Percentiles rank a stretch among this genome's conserved stretches.
Conservation (phyloP, 805 yeast genomes). For the Ogataea ganodermae region DNA sequence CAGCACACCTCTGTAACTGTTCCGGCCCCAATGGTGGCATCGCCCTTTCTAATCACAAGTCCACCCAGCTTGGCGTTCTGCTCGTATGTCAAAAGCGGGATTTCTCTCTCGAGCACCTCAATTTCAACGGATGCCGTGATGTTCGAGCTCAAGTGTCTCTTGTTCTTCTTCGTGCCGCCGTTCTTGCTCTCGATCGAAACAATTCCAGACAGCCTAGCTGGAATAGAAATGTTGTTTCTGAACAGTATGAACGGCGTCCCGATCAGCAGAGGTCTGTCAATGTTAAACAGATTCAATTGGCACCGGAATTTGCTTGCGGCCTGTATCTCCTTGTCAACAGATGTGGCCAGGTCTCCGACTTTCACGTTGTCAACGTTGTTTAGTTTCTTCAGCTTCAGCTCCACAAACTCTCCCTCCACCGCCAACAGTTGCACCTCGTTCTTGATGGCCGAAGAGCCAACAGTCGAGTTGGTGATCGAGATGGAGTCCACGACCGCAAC, state of each 20-base stretch:
- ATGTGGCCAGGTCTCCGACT: constrained; percentile 67
- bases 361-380: constrained; percentile 46
- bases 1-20: constrained; percentile 20
- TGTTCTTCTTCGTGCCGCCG: constrained; percentile 50
- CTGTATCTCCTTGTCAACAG: constrained; percentile 32
- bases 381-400: constrained; percentile 42
- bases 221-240: constrained; percentile 70
- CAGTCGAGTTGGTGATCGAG: constrained; percentile 28
- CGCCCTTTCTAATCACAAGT: constrained; percentile 69
- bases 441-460: constrained; percentile 25
- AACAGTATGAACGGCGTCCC: constrained; percentile 81
- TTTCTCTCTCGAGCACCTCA: constrained; percentile 46
- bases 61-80: constrained; percentile 60
- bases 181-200: constrained; percentile 33
- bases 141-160: constrained; percentile 58
- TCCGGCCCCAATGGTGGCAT: constrained; percentile 63
- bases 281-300: constrained; percentile 63
- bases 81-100: constrained; percentile 54
- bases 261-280: constrained; percentile 69
- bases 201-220: constrained; percentile 62
- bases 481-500: constrained; percentile 43
- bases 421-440: constrained; percentile 38
- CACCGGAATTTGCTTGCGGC: constrained; percentile 54
- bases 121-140: constrained; percentile 61
- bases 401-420: constrained; percentile 56